These are phyloP conservation scores for Biscutella auriculata DNA, from an alignment of 441 rosid genomes.

Conservation along the genomic window DNA sequence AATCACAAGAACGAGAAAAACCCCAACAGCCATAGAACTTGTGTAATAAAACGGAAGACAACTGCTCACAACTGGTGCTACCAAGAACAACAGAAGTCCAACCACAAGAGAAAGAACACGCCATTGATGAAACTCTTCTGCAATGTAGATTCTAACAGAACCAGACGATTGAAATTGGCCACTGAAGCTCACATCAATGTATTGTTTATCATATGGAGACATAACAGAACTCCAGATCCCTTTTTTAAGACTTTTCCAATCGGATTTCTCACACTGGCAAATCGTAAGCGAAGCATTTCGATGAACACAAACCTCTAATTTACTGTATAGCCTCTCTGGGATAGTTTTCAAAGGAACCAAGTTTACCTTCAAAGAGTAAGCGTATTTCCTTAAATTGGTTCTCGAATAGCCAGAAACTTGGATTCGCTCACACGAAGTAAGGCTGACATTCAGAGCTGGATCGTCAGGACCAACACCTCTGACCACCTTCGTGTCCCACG, in stretches of 20 bases:
- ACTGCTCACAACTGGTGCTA: conserved; percentile 72
- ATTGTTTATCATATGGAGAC: conserved; percentile 68
- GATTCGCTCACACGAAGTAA: conserved; percentile 62
- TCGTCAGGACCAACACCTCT: conserved; percentile 31
- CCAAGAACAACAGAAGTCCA: conserved; percentile 49
- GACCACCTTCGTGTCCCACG: not conserved
- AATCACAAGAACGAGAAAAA: conserved; percentile 71
- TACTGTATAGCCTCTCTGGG: conserved; percentile 45
- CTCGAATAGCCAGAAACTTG: conserved; percentile 63
- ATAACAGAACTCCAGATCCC: conserved; percentile 51
- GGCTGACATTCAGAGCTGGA: conserved; percentile 30
- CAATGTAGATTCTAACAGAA: conserved; percentile 34
- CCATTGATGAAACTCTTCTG: conserved; percentile 77
- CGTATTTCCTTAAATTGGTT: conserved; percentile 46
- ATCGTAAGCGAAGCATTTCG: conserved; percentile 59
- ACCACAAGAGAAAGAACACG: conserved; percentile 56
- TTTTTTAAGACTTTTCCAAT: conserved; percentile 57
- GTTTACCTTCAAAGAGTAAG: conserved; percentile 41
- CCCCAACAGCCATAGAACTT: conserved; percentile 86
- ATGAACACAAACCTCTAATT: conserved; percentile 68
- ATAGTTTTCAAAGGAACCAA: conserved; percentile 32
- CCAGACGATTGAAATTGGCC: conserved; percentile 32
- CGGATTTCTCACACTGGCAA: conserved; percentile 59
- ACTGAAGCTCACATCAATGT: conserved; percentile 55
- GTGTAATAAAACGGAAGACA: conserved; percentile 96